A percentile compares a stretch with the other conserved stretches of the same genome.
Evolutionary conservation across 2,329 filamentous ascomycete species (phyloP).

Genomic region (Thelonectria rubi): DNA sequence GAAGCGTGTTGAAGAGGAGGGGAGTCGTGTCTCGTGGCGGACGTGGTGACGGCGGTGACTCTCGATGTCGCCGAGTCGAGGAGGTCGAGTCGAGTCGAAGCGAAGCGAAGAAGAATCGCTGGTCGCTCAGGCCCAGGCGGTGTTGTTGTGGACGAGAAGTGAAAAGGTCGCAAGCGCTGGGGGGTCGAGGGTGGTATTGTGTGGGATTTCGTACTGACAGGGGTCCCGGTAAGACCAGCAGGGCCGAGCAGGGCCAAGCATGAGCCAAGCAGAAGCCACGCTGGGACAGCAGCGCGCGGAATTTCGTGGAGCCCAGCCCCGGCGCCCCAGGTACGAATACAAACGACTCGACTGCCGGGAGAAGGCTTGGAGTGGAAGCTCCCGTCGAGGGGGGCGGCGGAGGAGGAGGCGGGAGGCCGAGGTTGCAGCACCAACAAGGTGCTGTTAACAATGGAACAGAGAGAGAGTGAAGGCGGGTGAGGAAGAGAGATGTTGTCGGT

Average conservation of each 20-base stretch:
- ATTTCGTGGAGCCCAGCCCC: slow-evolving; percentile 38
- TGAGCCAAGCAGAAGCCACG: neutral
- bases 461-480: too few species aligned
- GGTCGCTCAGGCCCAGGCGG: slow-evolving; percentile 36
- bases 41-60: slow-evolving; percentile 25
- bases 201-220: slow-evolving; percentile 40
- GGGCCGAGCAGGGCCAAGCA: slow-evolving; percentile 25
- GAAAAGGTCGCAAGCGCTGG: slow-evolving; percentile 44
- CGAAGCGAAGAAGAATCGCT: slow-evolving; percentile 24
- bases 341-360: slow-evolving; percentile 37
- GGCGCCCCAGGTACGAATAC: slow-evolving; percentile 24
- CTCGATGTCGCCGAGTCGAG: slow-evolving; percentile 21
- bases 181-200: slow-evolving; percentile 40
- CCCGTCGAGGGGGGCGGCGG: neutral
- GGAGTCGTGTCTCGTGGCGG: slow-evolving; percentile 22
- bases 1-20: slow-evolving; percentile 9
- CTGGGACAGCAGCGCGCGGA: slow-evolving; percentile 32
- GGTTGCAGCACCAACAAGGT: too few species aligned
- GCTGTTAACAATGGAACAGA: too few species aligned
- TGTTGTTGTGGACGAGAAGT: slow-evolving; percentile 40
- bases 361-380: slow-evolving; percentile 29
- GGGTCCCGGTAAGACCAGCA: slow-evolving; percentile 33
- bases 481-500: neutral
- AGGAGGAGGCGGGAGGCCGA: neutral
- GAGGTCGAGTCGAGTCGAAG: slow-evolving; percentile 13